These are phyloP conservation scores for Asterionellopsis glacialis DNA, from an alignment of 108 stramenopile species.

Conservation along the genomic window DNA sequence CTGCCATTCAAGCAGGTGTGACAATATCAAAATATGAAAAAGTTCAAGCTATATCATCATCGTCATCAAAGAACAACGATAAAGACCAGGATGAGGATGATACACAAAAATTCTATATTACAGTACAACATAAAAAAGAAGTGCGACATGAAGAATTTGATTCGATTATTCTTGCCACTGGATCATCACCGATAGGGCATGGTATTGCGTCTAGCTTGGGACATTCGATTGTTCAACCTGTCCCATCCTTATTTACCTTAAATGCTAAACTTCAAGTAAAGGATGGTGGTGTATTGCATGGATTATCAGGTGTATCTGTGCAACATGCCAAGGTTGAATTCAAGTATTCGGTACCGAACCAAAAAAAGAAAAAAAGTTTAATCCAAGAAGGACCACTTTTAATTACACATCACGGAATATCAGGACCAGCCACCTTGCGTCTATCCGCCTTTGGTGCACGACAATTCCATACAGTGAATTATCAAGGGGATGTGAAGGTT, in stretches of 20 bases:
- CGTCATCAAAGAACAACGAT: not conserved
- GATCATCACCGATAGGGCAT: conserved; percentile 82
- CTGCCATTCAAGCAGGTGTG: conserved; percentile 65
- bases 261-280: conserved; percentile 57
- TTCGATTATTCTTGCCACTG: conserved; percentile 89
- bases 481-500: conserved; percentile 52
- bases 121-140: conserved; percentile 9
- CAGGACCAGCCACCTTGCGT: conserved; percentile 88
- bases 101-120: not conserved
- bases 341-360: not conserved
- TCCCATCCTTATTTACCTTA: conserved; percentile 91
- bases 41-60: conserved; percentile 2
- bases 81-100: not conserved
- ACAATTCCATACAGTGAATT: conserved; percentile 68
- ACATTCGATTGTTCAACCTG: conserved; percentile 67
- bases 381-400: conserved; percentile 85
- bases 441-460: conserved; percentile 91
- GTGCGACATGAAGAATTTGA: conserved; percentile 43
- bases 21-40: conserved; percentile 28
- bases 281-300: conserved; percentile 63
- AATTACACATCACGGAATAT: conserved; percentile 90
- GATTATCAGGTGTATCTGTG: conserved; percentile 73
- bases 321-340: conserved; percentile 50
- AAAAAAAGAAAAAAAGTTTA: conserved; percentile 42
- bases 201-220: conserved; percentile 76